Conservation (phyloP, 805 yeast genomes). For the Wickerhamomyces queroliae region DNA sequence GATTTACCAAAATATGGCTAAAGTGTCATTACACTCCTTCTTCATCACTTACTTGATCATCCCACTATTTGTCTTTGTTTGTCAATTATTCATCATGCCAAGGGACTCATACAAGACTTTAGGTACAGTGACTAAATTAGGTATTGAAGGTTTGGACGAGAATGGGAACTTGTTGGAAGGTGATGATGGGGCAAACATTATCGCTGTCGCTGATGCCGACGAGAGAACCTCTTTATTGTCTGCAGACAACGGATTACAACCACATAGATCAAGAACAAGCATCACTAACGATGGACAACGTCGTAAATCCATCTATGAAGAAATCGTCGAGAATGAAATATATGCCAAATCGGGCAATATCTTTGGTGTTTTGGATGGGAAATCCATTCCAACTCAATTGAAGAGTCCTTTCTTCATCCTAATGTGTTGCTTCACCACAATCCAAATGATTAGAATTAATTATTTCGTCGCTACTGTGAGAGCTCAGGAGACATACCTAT, state of each 20-base stretch:
- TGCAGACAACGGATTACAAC: conserved; percentile 3
- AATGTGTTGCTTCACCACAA: conserved; percentile 73
- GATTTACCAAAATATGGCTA: conserved; percentile 38
- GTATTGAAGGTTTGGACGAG: conserved; percentile 71
- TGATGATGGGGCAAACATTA: conserved; percentile 34
- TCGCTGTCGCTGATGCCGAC: conserved; percentile 40
- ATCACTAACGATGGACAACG: conserved; percentile 20
- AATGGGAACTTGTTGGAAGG: conserved; percentile 44
- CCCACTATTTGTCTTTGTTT: conserved; percentile 69
- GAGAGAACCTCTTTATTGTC: conserved; percentile 28
- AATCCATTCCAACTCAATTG: conserved; percentile 42
- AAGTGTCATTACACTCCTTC: conserved; percentile 46
- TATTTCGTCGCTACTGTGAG: conserved; percentile 88
- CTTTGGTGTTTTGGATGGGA: conserved; percentile 76
- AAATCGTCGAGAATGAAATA: conserved; percentile 53
- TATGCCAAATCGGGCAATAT: conserved; percentile 47
- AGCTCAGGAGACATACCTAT: conserved; percentile 73
- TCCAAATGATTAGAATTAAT: conserved; percentile 89
- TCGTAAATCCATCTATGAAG: conserved; percentile 59
- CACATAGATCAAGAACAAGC: conserved; percentile 6
- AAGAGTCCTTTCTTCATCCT: conserved; percentile 64
- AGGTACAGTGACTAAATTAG: conserved; percentile 60
- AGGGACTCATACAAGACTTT: conserved; percentile 64
- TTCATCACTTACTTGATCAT: conserved; percentile 65
- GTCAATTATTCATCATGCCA: conserved; percentile 82